A percentile compares a stretch with the other conserved stretches of the same genome.
Conservation (phyloP, 768 basidiomycete species). For the Agaricus subrufescens region DNA sequence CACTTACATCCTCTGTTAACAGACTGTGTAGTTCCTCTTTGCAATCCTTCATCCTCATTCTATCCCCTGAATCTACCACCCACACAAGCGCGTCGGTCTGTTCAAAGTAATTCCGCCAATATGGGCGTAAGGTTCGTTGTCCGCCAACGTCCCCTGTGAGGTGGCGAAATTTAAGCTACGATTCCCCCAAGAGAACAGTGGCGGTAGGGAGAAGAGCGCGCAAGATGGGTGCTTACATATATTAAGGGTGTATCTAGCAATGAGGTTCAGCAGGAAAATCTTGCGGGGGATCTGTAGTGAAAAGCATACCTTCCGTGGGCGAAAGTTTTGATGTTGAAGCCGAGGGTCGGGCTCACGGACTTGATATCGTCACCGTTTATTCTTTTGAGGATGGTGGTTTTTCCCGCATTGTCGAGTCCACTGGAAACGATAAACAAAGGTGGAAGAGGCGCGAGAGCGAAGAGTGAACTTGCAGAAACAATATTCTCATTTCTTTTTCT, state of each 20-base stretch:
- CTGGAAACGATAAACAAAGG: conserved; percentile 35
- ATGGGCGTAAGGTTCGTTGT: conserved; percentile 91
- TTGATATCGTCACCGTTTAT: conserved; percentile 89
- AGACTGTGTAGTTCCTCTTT: conserved; percentile 81
- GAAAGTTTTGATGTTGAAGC: conserved; percentile 99
- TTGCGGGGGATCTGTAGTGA: conserved; percentile 16
- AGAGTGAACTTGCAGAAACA: conserved; percentile 68
- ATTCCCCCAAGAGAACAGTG: conserved; percentile 7
- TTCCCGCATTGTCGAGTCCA: conserved; percentile 97
- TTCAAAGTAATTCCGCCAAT: conserved; percentile 99
- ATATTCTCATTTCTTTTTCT: conserved; percentile 92
- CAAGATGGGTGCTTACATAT: conserved; percentile 50
- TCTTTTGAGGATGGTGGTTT: conserved; percentile 96
- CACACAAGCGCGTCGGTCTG: conserved; percentile 97
- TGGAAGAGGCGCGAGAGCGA: background rate
- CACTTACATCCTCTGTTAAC: conserved; percentile 84
- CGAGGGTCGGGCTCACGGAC: conserved; percentile 87
- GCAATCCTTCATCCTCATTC: conserved; percentile 88
- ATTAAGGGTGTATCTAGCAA: conserved; percentile 68
- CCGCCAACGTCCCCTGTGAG: conserved; percentile 94
- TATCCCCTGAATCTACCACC: conserved; percentile 96
- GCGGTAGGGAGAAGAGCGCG: background rate
- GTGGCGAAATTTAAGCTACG: conserved; percentile 14
- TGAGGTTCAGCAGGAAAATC: conserved; percentile 14
- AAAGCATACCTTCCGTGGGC: conserved; percentile 75